Evolutionary conservation across 2,329 filamentous ascomycete species (phyloP).

Genomic region (Dactylonectria estremocensis): DNA sequence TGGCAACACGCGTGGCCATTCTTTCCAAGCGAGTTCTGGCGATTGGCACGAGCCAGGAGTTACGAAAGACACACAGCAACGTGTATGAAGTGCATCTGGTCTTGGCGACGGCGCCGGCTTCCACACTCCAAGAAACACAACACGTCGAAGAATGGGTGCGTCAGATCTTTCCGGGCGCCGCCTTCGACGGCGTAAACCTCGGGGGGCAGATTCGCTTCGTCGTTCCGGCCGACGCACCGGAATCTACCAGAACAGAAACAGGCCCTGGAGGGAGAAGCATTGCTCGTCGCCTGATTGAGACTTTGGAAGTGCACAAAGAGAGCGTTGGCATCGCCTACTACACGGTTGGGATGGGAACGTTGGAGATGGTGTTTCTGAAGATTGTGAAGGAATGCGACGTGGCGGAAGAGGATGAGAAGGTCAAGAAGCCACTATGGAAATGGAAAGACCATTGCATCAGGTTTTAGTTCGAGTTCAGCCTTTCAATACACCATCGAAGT

Average conservation of each 20-base stretch:
- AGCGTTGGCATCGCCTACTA: slow-evolving; percentile 75
- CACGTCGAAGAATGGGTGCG: slow-evolving; percentile 70
- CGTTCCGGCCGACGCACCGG: slow-evolving; percentile 39
- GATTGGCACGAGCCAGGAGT: slow-evolving; percentile 70
- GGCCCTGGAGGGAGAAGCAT: no score
- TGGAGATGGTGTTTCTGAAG: slow-evolving; percentile 79
- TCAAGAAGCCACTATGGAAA: background rate
- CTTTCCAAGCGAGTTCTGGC: slow-evolving; percentile 65
- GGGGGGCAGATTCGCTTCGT: slow-evolving; percentile 69
- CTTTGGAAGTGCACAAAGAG: slow-evolving; percentile 71
- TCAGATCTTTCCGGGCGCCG: slow-evolving; percentile 65
- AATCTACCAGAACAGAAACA: no score
- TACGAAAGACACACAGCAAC: slow-evolving; percentile 73
- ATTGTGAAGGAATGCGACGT: slow-evolving; percentile 75
- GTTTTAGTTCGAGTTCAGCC: no score
- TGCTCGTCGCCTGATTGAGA: slow-evolving; percentile 52
- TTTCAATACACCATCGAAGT: no score
- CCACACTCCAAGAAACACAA: slow-evolving; percentile 69
- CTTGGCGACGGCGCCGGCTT: slow-evolving; percentile 70
- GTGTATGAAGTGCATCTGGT: slow-evolving; percentile 76
- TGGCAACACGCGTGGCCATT: slow-evolving; percentile 76
- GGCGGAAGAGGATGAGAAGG: slow-evolving; percentile 37
- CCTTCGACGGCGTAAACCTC: slow-evolving; percentile 70
- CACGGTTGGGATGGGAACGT: slow-evolving; percentile 75
- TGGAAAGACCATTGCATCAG: no score